phyloP scores from a whole-genome alignment of 2,329 filamentous ascomycete genomes.

The Elsinoe batatas region DNA sequence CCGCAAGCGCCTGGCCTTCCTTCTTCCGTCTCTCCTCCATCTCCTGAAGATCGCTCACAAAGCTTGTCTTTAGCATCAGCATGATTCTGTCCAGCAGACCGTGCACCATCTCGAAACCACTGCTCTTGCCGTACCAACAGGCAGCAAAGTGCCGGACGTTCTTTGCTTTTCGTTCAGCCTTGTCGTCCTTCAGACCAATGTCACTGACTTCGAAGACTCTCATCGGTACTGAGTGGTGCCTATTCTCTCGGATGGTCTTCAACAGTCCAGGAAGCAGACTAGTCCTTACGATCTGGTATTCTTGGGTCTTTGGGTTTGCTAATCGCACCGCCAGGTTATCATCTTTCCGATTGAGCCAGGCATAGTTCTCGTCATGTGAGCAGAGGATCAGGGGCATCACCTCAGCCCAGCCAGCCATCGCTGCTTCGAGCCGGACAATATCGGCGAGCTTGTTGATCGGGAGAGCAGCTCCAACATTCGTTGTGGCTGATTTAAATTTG shows the following conservation, averaged over 20 bases:
- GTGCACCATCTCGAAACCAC: constrained; percentile 92
- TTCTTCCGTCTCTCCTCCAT: constrained; percentile 39
- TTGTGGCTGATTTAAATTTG: constrained; percentile 73
- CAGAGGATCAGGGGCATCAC: constrained; percentile 94
- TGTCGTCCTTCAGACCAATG: constrained; percentile 80
- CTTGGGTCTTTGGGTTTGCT: constrained; percentile 83
- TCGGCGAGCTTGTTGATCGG: constrained; percentile 91
- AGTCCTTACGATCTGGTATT: constrained; percentile 89
- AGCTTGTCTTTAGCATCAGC: constrained; percentile 78
- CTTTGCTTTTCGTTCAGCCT: constrained; percentile 70
- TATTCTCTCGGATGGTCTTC: constrained; percentile 91
- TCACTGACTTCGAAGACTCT: constrained; percentile 89
- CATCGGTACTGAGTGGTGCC: constrained; percentile 76
- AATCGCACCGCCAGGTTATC: constrained; percentile 74
- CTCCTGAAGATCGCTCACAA: constrained; percentile 45
- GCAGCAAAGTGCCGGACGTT: constrained; percentile 97
- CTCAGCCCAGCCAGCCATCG: constrained; percentile 92
- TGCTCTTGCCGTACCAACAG: constrained; percentile 87
- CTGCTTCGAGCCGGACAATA: constrained; percentile 78
- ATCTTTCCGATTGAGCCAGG: constrained; percentile 82
- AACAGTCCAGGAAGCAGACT: constrained; percentile 76
- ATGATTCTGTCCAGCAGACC: constrained; percentile 86
- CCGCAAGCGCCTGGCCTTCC: constrained; percentile 51
- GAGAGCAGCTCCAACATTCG: constrained; percentile 76
- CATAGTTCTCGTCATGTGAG: constrained; percentile 97